phyloP scores from a whole-genome alignment of 495 filamentous ascomycete species.

The Bryoglossum gracile region DNA sequence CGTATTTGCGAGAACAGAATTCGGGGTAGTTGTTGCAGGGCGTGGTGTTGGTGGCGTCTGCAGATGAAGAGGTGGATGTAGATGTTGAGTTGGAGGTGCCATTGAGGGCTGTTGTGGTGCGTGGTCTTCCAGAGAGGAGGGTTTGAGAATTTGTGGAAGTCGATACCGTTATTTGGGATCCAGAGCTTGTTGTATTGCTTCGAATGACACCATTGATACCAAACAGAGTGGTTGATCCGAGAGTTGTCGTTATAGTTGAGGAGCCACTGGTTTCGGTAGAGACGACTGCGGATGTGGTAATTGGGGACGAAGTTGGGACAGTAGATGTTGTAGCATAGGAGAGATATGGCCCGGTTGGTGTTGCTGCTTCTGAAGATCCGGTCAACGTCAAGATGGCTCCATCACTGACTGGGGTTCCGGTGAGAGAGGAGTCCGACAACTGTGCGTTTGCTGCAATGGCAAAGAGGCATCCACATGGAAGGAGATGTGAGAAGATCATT shows the following conservation, averaged over 20 bases:
- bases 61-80: slow-evolving; percentile 33
- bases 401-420: neutral
- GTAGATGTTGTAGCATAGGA: slow-evolving; percentile 34
- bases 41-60: slow-evolving; percentile 54
- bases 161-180: slow-evolving; percentile 9
- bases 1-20: slow-evolving; percentile 75
- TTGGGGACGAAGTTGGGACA: slow-evolving; percentile 17
- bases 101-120: slow-evolving; percentile 24
- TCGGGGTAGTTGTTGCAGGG: slow-evolving; percentile 84
- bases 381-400: slow-evolving; percentile 15
- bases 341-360: slow-evolving; percentile 34
- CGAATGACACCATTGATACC: slow-evolving; percentile 8
- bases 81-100: slow-evolving; percentile 29
- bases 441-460: slow-evolving; percentile 21
- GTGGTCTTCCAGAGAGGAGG: slow-evolving; percentile 33
- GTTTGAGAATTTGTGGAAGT: slow-evolving; percentile 8
- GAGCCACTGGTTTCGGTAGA: slow-evolving; percentile 20
- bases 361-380: slow-evolving; percentile 24
- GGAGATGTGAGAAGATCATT: slow-evolving; percentile 20
- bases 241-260: slow-evolving; percentile 15
- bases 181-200: slow-evolving; percentile 29
- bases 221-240: slow-evolving; percentile 23
- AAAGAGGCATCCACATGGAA: slow-evolving; percentile 23
- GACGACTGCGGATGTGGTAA: slow-evolving; percentile 15
- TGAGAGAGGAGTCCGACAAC: neutral